A percentile compares a stretch with the other conserved stretches of the same genome.
These are phyloP conservation scores for Zea mays DNA, from an alignment of 176 grass and related monocot species.

Conservation along the genomic window Zm-B73-REFERENCE-NAM-5.0 NC_050102.1:8858501-8859000, in stretches of 20 bases:
- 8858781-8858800: constrained; percentile 16
- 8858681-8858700: constrained; percentile 19
- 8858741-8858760: constrained; percentile 46
- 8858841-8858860: neutral
- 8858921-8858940: neutral
- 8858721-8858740: constrained; percentile 18
- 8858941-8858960: neutral
- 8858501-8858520: neutral
- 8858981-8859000: neutral
- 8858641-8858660: neutral
- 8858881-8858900: constrained; percentile 29
- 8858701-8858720: constrained; percentile 37
- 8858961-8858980: neutral
- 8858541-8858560: neutral
- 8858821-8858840: constrained; percentile 20
- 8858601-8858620: constrained; percentile 38
- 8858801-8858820: constrained; percentile 25
- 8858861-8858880: constrained; percentile 29
- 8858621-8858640: constrained; percentile 20
- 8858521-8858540: neutral
- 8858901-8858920: neutral
- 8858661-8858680: constrained; percentile 15
- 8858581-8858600: constrained; percentile 17
- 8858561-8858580: constrained; percentile 2
- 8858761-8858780: constrained; percentile 38